Percentiles rank a stretch among this genome's conserved stretches.
Evolutionary conservation across 176 grass and related monocot species (phyloP).

Genomic region (Triticum aestivum): DNA sequence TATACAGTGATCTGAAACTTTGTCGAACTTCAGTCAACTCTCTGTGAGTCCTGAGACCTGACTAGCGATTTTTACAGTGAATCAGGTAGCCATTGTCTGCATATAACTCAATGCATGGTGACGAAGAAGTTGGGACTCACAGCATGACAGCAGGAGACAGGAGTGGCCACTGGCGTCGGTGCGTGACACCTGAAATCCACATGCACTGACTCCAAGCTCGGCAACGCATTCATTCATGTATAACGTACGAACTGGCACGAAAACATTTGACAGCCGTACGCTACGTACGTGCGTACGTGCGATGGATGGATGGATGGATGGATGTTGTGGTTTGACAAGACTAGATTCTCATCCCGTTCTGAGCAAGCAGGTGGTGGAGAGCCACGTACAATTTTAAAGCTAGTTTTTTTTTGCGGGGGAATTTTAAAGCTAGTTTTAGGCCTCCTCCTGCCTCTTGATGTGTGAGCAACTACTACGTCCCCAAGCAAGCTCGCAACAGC

Average conservation of each 20-base stretch:
- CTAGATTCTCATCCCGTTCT: not conserved
- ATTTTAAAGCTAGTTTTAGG: not conserved
- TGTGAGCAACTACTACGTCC: not conserved
- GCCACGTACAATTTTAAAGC: not conserved
- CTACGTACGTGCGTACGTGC: not conserved
- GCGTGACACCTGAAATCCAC: not conserved
- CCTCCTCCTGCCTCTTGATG: not conserved
- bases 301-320: not conserved
- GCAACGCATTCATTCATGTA: not conserved
- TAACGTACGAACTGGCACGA: not conserved
- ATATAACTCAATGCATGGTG: not conserved
- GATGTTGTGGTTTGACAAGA: not conserved
- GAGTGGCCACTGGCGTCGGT: not conserved
- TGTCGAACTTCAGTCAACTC: no score
- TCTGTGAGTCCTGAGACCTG: not conserved
- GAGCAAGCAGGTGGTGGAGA: not conserved
- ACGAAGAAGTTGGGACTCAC: not conserved
- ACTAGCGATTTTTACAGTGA: not conserved
- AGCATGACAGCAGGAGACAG: not conserved
- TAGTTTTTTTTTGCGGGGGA: no score
- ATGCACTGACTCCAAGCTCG: constrained; percentile 1
- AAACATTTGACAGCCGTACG: not conserved
- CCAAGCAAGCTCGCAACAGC: no score
- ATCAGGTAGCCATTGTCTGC: not conserved
- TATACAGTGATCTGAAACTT: not conserved